Evolutionary conservation across 495 filamentous ascomycete species (phyloP).

Genomic region (Aspergillus kassunensis): DNA sequence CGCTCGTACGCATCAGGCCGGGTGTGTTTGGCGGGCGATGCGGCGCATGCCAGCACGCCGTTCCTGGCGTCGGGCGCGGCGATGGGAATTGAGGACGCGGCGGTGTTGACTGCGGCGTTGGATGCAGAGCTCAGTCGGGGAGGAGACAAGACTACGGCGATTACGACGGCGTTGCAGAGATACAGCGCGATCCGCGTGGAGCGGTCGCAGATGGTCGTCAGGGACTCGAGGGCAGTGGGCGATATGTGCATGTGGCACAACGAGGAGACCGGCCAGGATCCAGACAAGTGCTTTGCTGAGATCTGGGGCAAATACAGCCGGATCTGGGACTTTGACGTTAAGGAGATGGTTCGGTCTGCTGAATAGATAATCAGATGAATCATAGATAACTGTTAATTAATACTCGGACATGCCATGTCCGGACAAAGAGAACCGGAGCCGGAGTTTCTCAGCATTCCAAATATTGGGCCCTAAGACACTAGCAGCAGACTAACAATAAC

Average conservation of each 20-base stretch:
- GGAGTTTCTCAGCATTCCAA: too few species aligned
- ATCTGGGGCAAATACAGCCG: background rate
- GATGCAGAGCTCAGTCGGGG: background rate
- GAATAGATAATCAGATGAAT: too few species aligned
- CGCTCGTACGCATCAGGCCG: background rate
- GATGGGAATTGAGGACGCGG: constrained; percentile 4
- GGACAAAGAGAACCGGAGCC: too few species aligned
- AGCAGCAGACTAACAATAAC: too few species aligned
- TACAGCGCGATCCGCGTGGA: background rate
- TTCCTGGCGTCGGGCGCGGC: background rate
- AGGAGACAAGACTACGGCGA: background rate
- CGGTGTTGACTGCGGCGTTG: background rate
- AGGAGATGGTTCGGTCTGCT: constrained; percentile 5
- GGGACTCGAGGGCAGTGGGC: background rate
- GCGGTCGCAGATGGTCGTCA: constrained; percentile 3
- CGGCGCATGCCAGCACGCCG: background rate
- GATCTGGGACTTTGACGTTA: constrained; percentile 3
- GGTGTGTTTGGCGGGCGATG: background rate
- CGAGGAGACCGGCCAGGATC: background rate
- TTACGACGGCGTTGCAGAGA: background rate
- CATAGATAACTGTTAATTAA: too few species aligned
- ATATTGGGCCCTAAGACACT: too few species aligned
- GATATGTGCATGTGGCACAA: constrained; percentile 9
- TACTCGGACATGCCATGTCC: too few species aligned
- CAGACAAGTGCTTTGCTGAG: background rate